A percentile compares a stretch with the other conserved stretches of the same genome.
phyloP scores from a whole-genome alignment of 768 basidiomycete species.

The Xerocomellus amylosporus region DNA sequence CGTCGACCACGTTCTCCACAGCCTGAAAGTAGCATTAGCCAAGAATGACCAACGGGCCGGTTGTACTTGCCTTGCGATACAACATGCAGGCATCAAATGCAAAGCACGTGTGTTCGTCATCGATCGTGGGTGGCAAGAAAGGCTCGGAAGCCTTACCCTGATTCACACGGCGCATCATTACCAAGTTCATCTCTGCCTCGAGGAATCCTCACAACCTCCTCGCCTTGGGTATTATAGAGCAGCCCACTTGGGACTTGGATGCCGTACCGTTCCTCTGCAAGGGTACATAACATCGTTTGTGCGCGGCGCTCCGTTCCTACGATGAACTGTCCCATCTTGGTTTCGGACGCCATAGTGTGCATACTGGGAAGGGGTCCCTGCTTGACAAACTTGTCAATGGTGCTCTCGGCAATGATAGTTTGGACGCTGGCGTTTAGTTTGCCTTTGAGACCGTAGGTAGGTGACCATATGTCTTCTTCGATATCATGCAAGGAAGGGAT shows the following conservation, averaged over 20 bases:
- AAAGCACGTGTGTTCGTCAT: slow-evolving; percentile 78
- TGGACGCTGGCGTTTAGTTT: slow-evolving; percentile 91
- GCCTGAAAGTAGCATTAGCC: slow-evolving; percentile 42
- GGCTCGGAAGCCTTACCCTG: slow-evolving; percentile 37
- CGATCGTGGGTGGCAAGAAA: slow-evolving; percentile 85
- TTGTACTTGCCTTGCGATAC: slow-evolving; percentile 69
- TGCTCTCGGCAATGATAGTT: slow-evolving; percentile 54
- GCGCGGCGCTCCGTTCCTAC: slow-evolving; percentile 91
- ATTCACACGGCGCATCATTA: slow-evolving; percentile 60
- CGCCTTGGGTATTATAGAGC: slow-evolving; percentile 91
- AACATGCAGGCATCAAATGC: slow-evolving; percentile 87
- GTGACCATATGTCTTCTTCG: slow-evolving; percentile 98
- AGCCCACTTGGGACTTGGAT: slow-evolving; percentile 77
- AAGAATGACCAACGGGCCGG: not conserved
- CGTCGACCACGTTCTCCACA: slow-evolving; percentile 61
- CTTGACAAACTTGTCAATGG: slow-evolving; percentile 18
- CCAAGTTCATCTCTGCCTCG: slow-evolving; percentile 79
- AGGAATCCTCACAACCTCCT: slow-evolving; percentile 82
- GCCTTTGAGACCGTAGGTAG: slow-evolving; percentile 91
- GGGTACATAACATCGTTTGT: slow-evolving; percentile 95
- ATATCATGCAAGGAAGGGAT: slow-evolving; percentile 77
- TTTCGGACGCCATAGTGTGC: slow-evolving; percentile 75
- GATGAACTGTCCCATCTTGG: slow-evolving; percentile 86
- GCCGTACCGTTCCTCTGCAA: slow-evolving; percentile 89
- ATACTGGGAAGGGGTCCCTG: slow-evolving; percentile 20